Evolutionary conservation across 2,329 filamentous ascomycete genomes (phyloP), one percentile per base, ranked within the genome.

Genomic region (Tolypocladium nubicola): DNA sequence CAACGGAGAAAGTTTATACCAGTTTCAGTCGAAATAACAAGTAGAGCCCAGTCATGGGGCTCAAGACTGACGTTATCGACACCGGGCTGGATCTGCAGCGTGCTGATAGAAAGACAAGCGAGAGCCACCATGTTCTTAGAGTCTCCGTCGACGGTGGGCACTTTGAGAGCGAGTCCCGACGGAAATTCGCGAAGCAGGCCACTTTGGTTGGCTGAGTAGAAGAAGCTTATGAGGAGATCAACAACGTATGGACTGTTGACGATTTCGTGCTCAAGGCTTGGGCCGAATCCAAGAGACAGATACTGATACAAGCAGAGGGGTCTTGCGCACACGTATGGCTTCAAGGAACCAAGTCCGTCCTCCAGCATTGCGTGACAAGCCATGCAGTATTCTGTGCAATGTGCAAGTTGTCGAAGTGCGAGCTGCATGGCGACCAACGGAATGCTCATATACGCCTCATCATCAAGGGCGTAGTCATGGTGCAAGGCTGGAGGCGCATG

Each of bases 291-390:
- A n/a, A 95, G 76, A 19, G 82, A 79, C 79, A 96, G 88, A 72
- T 94, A 96, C 67, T 97, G 92, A 65, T 89, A 96, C 4, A 96
- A 75, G 65, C 92, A 97, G 3, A 97, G 76, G 1, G 79, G 76
- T 14, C 82, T 80, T 26, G 82, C 82, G 71, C 92, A 97, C 50
- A 96, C 90, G 60, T 88, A 90, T 2, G 88, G 88, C 63, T 89
- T 90, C 59, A 91, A 75, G 1, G 87, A 83, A 64, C 86, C 83
- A 41, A 93, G 85, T 0, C 82, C 80, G 2, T 78, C 78, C 1
- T 81, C 70, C 40, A 89, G 79, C 62, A 80, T 86, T 62, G 81
- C 81, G 69, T 95, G 89, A 65, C 92, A 97, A 30, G 92, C 85
- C 56, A 96, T 79, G 69, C 92, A 97, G 69, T 93, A 96, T 56